phyloP scores from a whole-genome alignment of 2,329 filamentous ascomycete genomes.

The Chrysoporthe austroafricana region DNA sequence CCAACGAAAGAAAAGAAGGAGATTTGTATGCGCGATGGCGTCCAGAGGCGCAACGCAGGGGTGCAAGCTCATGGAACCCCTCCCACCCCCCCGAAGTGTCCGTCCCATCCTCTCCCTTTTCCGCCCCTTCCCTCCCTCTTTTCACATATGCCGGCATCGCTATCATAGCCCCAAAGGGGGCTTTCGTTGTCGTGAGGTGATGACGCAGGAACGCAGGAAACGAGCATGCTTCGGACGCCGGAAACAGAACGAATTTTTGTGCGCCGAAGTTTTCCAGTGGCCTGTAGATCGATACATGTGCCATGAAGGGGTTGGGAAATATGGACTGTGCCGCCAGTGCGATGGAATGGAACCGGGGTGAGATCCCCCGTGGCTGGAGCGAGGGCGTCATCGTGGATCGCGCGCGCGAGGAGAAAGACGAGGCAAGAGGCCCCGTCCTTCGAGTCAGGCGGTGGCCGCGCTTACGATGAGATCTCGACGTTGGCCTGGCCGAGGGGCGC shows the following conservation, averaged over 20 bases:
- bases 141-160: background rate
- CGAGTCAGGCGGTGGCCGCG: background rate
- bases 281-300: constrained; percentile 7
- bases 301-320: background rate
- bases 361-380: background rate
- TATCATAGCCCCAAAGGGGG: constrained; percentile 1
- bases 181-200: constrained; percentile 4
- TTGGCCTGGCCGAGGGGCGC: constrained; percentile 42
- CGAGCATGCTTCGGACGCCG: background rate
- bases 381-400: background rate
- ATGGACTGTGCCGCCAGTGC: constrained; percentile 12
- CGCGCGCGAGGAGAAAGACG: background rate
- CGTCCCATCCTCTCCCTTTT: background rate
- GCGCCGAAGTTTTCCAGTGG: background rate
- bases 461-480: constrained; percentile 30
- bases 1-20: constrained; percentile 16
- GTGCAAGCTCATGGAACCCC: background rate
- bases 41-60: background rate
- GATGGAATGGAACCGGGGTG: background rate
- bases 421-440: background rate
- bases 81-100: background rate
- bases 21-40: background rate
- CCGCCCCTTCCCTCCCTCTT: background rate
- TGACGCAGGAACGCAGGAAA: background rate
- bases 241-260: background rate